phyloP scores from a whole-genome alignment of 805 yeast genomes.

The Monosporozyma siamensis region DNA sequence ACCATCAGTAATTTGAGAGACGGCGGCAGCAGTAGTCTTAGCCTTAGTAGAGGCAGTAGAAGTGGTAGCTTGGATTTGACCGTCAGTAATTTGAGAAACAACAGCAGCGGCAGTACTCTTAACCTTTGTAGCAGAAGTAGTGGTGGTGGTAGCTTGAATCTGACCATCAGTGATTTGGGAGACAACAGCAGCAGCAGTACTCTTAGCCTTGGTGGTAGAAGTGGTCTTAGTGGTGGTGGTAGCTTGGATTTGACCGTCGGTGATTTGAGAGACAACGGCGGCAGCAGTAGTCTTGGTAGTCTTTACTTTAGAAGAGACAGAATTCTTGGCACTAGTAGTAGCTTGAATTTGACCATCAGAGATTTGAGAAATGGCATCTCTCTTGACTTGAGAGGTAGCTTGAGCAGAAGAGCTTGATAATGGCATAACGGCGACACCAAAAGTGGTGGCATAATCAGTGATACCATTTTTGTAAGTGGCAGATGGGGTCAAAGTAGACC shows the following conservation, averaged over 20 bases:
- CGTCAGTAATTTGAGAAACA: constrained; percentile 35
- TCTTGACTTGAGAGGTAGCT: constrained; percentile 31
- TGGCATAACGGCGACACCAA: constrained; percentile 37
- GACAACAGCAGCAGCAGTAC: constrained; percentile 26
- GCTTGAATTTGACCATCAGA: constrained; percentile 37
- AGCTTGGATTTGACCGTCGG: constrained; percentile 45
- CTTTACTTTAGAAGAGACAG: constrained; percentile 29
- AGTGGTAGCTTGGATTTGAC: constrained; percentile 32
- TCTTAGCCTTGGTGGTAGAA: constrained; percentile 25
- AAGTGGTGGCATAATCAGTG: constrained; percentile 30
- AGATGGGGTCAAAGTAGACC: constrained; percentile 35
- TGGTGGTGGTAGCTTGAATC: constrained; percentile 32
- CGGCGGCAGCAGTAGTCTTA: constrained; percentile 25
- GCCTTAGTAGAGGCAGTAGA: constrained; percentile 34
- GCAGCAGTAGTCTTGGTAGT: constrained; percentile 27
- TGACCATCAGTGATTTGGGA: constrained; percentile 39
- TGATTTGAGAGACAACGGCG: constrained; percentile 38
- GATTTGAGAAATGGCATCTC: constrained; percentile 34
- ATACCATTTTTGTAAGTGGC: constrained; percentile 31
- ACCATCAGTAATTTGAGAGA: constrained; percentile 23
- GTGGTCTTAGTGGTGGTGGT: constrained; percentile 30
- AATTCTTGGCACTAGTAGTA: constrained; percentile 12
- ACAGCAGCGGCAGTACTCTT: constrained; percentile 27
- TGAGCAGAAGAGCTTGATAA: constrained; percentile 30
- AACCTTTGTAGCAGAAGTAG: constrained; percentile 24